phyloP scores from a whole-genome alignment of 768 basidiomycete genomes.

The Mycena haematopus region DNA sequence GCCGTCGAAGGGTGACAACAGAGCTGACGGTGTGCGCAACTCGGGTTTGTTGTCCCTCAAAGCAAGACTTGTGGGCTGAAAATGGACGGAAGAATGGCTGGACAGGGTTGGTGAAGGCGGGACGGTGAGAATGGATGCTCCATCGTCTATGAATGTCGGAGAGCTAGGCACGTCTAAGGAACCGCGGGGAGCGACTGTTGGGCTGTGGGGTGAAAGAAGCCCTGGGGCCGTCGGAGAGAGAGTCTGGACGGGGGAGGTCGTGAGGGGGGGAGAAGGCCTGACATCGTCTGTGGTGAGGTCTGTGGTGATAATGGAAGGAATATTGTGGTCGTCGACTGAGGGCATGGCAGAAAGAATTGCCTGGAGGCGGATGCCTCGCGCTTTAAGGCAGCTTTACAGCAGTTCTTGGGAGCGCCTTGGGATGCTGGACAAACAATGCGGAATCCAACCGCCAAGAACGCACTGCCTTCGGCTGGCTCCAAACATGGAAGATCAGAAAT shows the following conservation, averaged over 20 bases:
- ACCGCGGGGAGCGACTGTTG: conserved; percentile 15
- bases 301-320: conserved; percentile 25
- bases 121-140: conserved; percentile 40
- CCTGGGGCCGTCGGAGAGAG: conserved; percentile 20
- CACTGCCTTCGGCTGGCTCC: conserved; percentile 9
- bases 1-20: conserved; percentile 49
- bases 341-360: conserved; percentile 15
- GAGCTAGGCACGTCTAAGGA: conserved; percentile 35
- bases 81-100: conserved; percentile 65
- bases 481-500: conserved; percentile 12
- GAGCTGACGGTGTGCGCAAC: conserved; percentile 57
- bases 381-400: conserved; percentile 4
- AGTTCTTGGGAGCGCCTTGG: neutral
- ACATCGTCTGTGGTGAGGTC: conserved; percentile 19
- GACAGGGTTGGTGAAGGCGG: conserved; percentile 85
- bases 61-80: conserved; percentile 54
- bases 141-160: conserved; percentile 44
- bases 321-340: conserved; percentile 22
- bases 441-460: conserved; percentile 8
- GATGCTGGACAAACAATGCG: neutral
- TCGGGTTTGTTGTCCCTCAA: conserved; percentile 77
- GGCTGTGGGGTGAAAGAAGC: conserved; percentile 36
- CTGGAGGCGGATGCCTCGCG: neutral
- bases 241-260: conserved; percentile 17
- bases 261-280: conserved; percentile 11